Conservation (phyloP, 129 eudicot genomes). For the sunflower (Helianthus annuus) region DNA sequence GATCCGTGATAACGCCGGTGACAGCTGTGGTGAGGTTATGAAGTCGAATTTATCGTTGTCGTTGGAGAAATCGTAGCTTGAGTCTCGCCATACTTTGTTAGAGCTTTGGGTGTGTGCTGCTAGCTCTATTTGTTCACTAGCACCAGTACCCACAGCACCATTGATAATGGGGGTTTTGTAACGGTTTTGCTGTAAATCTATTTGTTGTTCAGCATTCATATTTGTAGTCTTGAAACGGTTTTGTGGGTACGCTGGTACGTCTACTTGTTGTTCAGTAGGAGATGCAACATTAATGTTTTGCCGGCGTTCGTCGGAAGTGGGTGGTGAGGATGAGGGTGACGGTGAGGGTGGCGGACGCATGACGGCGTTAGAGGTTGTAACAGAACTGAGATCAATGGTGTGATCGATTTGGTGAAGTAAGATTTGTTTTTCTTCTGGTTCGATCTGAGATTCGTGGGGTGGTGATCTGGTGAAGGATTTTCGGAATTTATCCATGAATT, state of each 20-base stretch:
- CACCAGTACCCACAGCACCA: no score
- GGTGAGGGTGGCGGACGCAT: constrained; percentile 30
- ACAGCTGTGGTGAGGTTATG: constrained; percentile 34
- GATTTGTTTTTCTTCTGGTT: constrained; percentile 28
- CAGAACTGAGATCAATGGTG: constrained; percentile 20
- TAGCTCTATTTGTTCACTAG: constrained; percentile 20
- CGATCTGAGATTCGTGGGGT: constrained; percentile 6
- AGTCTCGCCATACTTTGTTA: constrained; percentile 34
- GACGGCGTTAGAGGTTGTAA: background rate
- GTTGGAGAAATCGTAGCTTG: constrained; percentile 36
- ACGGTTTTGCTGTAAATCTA: no score
- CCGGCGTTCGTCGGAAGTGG: constrained; percentile 29
- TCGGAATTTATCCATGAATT: constrained; percentile 24
- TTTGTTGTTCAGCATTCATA: no score
- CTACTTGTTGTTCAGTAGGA: no score
- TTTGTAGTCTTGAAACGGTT: no score
- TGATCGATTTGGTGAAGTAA: constrained; percentile 14
- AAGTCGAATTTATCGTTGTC: constrained; percentile 31
- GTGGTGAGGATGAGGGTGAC: constrained; percentile 27
- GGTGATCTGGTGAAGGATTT: constrained; percentile 27
- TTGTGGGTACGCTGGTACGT: no score
- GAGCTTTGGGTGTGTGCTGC: constrained; percentile 6
- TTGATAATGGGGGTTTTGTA: no score
- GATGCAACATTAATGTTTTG: background rate
- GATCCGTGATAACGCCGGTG: constrained; percentile 32